These are phyloP conservation scores for Rhynchosporium graminicola DNA, from an alignment of 2,329 filamentous ascomycete species.

Conservation along the genomic window DNA sequence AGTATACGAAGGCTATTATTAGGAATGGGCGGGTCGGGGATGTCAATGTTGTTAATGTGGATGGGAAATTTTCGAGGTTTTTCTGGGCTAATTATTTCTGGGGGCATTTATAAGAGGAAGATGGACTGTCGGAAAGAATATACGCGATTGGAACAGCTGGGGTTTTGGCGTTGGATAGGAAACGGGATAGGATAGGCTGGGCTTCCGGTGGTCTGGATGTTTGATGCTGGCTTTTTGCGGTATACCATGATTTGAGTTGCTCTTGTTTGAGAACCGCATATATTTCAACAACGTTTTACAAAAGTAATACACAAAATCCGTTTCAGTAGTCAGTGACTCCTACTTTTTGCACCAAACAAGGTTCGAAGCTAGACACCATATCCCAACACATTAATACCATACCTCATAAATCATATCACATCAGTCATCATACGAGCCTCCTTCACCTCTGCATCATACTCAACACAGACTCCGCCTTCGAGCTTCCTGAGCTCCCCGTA, in stretches of 20 bases:
- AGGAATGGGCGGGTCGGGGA: constrained; percentile 85
- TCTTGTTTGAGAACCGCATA: constrained; percentile 3
- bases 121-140: not conserved
- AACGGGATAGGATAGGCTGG: not conserved
- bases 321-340: not conserved
- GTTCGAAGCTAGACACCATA: not conserved
- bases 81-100: constrained; percentile 98
- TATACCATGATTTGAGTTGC: constrained; percentile 23
- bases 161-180: constrained; percentile 1
- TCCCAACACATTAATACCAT: constrained; percentile 3
- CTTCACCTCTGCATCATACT: constrained; percentile 34
- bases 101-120: constrained; percentile 67
- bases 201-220: not conserved
- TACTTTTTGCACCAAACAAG: not conserved
- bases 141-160: too few relatives aligned
- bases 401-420: constrained; percentile 15
- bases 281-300: not conserved
- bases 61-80: constrained; percentile 85
- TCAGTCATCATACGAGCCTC: too few relatives aligned
- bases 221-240: not conserved
- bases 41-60: constrained; percentile 92
- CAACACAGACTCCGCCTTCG: constrained; percentile 32
- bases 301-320: not conserved
- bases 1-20: constrained; percentile 83
- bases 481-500: constrained; percentile 28